Evolutionary conservation across 306 rosid species (phyloP), one percentile per base, ranked within the genome.

Genomic region (Lathyrus sativus): DNA sequence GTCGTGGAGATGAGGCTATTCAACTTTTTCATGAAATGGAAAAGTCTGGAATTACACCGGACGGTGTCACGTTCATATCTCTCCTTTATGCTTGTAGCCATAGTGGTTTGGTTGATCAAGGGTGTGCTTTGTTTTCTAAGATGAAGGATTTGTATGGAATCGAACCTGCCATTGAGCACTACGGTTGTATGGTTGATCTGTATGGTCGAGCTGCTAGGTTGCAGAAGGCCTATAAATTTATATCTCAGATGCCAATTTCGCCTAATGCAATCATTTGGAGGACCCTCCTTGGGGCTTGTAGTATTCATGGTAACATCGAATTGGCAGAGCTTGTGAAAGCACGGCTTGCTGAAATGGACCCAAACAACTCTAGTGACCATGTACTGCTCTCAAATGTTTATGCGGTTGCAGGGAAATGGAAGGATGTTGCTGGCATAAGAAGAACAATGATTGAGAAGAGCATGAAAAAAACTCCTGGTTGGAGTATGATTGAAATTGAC

Each of bases 261-360:
- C 95, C 96, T 0, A 87, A 83, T 80, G 88, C 81, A 57, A 75
- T 91, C 63, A 84, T 89, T 71, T 92, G 98, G 96, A 69, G 96
- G 79, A 87, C 92, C 56, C 95, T 92, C 71, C 89, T 89, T 7
- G 98, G 98, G 64, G 96, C 98, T 76, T 92, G 96, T 73, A 85
- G 96, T 77, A 72, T 92, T 83, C 92, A 92, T 76, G 95, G 92
- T 41, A 65, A 92, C 41, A 78, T 89, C 7, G 80, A 85, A 49
- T 61, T 92, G 83, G 98, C 85, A 2, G 86, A 84, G 73, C 71
- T 77, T 55, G 95, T 92, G 74, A 92, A 87, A 75, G 80, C 84
- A 57, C 80, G 77, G 77, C 90, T 92, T 68, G 74, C 79, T 60
- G 80, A 80, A 78, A 80, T 85, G 74, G 98, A 92, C 71, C 98